Evolutionary conservation across 2,329 filamentous ascomycete genomes (phyloP).

Genomic region (Neonectria neomacrospora): DNA sequence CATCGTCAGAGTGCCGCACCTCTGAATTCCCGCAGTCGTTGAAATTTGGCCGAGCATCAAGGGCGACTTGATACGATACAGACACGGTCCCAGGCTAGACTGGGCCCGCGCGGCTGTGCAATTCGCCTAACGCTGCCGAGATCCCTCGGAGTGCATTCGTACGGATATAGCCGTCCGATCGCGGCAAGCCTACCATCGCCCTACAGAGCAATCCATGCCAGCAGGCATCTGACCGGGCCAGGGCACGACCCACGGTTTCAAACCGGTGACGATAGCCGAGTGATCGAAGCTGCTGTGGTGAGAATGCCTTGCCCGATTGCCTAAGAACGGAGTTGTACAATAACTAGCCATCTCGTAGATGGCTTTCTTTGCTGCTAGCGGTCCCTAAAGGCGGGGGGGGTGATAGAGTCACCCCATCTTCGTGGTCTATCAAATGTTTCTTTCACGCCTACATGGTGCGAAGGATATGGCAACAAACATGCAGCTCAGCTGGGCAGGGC

Average conservation of each 20-base stretch:
- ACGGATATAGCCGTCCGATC: not conserved
- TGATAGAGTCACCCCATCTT: slow-evolving; percentile 11
- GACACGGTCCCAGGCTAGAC: slow-evolving; percentile 4
- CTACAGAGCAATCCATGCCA: not conserved
- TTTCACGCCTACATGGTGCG: not conserved
- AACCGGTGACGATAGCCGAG: slow-evolving; percentile 8
- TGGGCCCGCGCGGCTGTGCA: not conserved
- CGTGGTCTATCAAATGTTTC: not conserved
- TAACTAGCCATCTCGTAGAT: not conserved
- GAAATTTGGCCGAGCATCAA: slow-evolving; percentile 2
- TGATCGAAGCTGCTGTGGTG: not conserved
- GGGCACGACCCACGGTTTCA: slow-evolving; percentile 1
- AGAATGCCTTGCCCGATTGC: not conserved
- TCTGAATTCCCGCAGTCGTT: slow-evolving; percentile 1
- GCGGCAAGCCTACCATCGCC: not conserved
- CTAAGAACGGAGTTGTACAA: slow-evolving; percentile 6
- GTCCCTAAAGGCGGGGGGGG: not conserved
- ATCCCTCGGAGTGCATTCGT: not conserved
- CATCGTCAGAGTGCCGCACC: slow-evolving; percentile 10
- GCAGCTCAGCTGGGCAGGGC: slow-evolving; percentile 1
- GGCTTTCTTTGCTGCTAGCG: not conserved
- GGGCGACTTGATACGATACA: not conserved
- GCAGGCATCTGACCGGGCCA: not conserved
- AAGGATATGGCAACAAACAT: not conserved
- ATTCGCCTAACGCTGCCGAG: not conserved